phyloP scores from a whole-genome alignment of 2,329 filamentous ascomycete genomes.

The Alternaria infectoria region DNA sequence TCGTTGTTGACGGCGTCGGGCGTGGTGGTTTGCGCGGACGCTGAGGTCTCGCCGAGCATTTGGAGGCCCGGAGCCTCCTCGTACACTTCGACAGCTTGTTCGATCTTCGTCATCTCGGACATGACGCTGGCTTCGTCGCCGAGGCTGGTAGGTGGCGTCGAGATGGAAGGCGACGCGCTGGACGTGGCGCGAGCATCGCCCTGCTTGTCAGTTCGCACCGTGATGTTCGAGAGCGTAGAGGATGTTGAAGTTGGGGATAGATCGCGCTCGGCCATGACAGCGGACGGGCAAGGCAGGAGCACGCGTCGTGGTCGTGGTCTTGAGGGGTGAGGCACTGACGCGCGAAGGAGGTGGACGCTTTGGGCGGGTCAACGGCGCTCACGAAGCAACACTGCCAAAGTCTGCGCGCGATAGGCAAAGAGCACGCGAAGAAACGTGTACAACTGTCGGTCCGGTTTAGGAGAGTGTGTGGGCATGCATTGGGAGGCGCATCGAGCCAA shows the following conservation, averaged over 20 bases:
- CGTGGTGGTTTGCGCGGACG: conserved; percentile 23
- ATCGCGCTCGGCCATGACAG: conserved; percentile 42
- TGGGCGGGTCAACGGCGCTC: conserved; percentile 28
- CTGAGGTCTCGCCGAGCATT: conserved; percentile 22
- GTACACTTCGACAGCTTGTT: conserved; percentile 31
- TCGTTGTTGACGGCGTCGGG: conserved; percentile 29
- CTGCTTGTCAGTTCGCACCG: conserved; percentile 41
- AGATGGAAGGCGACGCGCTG: conserved; percentile 62
- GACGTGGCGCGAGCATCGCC: conserved; percentile 49
- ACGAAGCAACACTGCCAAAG: conserved; percentile 43
- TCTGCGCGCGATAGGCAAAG: conserved; percentile 33
- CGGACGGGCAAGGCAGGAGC: conserved; percentile 15
- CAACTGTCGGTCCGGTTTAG: conserved; percentile 22
- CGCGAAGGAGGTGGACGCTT: conserved; percentile 37
- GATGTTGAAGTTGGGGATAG: conserved; percentile 50
- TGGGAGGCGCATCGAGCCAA: conserved; percentile 25
- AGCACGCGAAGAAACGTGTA: conserved; percentile 17
- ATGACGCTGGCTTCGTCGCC: conserved; percentile 66
- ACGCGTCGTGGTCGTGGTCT: conserved; percentile 29
- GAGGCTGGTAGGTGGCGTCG: conserved; percentile 71
- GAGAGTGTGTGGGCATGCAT: conserved; percentile 35
- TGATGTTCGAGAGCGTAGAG: conserved; percentile 52
- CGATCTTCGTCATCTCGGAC: conserved; percentile 45
- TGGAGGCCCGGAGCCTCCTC: conserved; percentile 23
- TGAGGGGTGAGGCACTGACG: conserved; percentile 40